phyloP scores from a whole-genome alignment of 768 basidiomycete species.

The Daedaleopsis sinensis region DNA sequence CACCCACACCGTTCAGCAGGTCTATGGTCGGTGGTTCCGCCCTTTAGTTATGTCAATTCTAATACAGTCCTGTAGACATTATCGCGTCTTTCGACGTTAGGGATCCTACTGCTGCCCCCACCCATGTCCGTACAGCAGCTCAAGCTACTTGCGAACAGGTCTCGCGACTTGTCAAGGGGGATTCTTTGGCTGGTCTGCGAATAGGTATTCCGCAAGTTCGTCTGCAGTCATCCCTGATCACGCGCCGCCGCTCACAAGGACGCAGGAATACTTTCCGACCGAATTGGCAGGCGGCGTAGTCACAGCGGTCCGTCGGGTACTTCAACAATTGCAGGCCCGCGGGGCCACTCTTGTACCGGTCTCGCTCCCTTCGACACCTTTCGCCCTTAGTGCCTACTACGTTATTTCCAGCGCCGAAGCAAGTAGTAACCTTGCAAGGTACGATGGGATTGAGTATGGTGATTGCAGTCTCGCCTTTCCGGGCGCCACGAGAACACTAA shows the following conservation, averaged over 20 bases:
- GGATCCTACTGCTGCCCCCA: constrained; percentile 75
- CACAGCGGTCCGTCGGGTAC: constrained; percentile 46
- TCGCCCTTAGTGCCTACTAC: constrained; percentile 92
- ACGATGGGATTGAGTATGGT: constrained; percentile 89
- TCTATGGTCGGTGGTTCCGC: constrained; percentile 62
- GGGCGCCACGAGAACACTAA: not conserved
- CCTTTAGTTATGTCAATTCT: not conserved
- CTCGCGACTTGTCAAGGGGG: not conserved
- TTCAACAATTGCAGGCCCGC: constrained; percentile 43
- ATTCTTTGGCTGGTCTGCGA: constrained; percentile 53
- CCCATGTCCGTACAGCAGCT: constrained; percentile 40
- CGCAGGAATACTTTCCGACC: constrained; percentile 78
- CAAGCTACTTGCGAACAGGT: constrained; percentile 19
- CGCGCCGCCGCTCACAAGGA: not conserved
- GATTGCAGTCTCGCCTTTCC: not conserved
- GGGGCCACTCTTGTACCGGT: constrained; percentile 77
- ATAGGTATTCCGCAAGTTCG: constrained; percentile 77
- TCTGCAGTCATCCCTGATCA: not conserved
- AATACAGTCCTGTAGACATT: constrained; percentile 29
- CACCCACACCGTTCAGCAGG: constrained; percentile 48
- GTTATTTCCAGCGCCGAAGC: constrained; percentile 95
- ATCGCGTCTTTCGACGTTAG: constrained; percentile 54
- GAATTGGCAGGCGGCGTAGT: constrained; percentile 57
- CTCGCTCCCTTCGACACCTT: constrained; percentile 66
- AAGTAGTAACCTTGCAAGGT: constrained; percentile 88